Base-by-base conservation (phyloP, 129 eudicot species). In the Kitagawia praeruptora region DNA sequence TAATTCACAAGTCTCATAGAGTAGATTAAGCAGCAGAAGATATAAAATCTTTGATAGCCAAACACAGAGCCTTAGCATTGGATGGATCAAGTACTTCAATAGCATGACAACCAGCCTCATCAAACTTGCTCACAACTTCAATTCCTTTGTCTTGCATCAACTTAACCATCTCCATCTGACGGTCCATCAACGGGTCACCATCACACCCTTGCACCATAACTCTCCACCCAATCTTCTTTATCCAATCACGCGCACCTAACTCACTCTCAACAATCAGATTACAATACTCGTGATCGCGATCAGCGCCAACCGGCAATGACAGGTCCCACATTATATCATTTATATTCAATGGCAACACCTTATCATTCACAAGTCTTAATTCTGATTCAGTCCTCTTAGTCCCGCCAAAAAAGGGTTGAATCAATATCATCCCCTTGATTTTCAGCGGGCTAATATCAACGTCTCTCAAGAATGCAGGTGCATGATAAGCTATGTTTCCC, bases 401-500 rank as follows among this genome's bases (percentile, higher is more conserved):
- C 80, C 96, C 93, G 66, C 98, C 91, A 16, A 88, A 87, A 45
- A 67, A 90, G 0, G 93, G 89, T 34, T 90, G 90, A 74, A 87
- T 81, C 78, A 90, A 79, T 79, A 90, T 84, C 39, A 88, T 75
- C 85, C 93, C 96, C 42, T 58, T 78, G 79, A 93, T 85, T 81
- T 87, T 89, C 48, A 90, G 70, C 5, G 89, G 91, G 4, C 47
- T 11, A 0, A 88, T 80, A 69, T 90, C 83, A n/a, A 71, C 38
- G 75, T 88, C 90, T 19, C 81, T 40, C 2, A 86, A 82, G 27
- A 90, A 89, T 83, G 90, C 67, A 70, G 86, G 89, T 19, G 84
- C 83, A 45, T 89, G 78, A 82, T 83, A 89, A 18, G 64, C 83
- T 10, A 86, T 93, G 70, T 91, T 93, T 19, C 91, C 98, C 19